A percentile compares a stretch with the other conserved stretches of the same genome.
These are phyloP conservation scores for Xylaria intraflava DNA, from an alignment of 495 filamentous ascomycete species.

Conservation along the genomic window DNA sequence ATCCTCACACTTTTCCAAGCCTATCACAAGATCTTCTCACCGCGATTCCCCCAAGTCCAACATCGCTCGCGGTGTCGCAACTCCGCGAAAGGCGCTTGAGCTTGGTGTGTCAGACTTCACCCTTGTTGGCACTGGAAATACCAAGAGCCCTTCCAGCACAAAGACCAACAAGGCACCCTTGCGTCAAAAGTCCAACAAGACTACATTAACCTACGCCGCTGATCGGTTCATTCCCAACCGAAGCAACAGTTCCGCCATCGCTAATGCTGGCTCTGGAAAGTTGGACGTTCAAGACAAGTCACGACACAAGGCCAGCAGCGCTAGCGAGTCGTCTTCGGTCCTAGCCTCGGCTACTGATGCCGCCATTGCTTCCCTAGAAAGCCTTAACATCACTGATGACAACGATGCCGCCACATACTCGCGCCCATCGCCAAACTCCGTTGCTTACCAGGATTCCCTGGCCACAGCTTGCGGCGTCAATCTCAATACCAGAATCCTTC, in stretches of 20 bases:
- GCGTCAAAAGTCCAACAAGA: constrained; percentile 65
- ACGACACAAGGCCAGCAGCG: constrained; percentile 59
- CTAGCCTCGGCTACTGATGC: constrained; percentile 71
- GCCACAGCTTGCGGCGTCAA: constrained; percentile 88
- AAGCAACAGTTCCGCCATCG: constrained; percentile 77
- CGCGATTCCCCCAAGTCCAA: constrained; percentile 89
- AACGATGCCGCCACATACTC: constrained; percentile 51
- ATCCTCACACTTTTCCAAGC: constrained; percentile 65
- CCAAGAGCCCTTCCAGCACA: constrained; percentile 64
- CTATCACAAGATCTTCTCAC: constrained; percentile 51
- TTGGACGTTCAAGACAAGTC: constrained; percentile 57
- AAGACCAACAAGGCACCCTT: constrained; percentile 56
- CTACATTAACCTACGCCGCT: constrained; percentile 73
- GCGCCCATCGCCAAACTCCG: constrained; percentile 74
- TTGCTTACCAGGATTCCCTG: constrained; percentile 88
- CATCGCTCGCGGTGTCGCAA: constrained; percentile 65
- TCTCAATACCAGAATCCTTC: constrained; percentile 91
- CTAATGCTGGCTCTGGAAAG: constrained; percentile 75
- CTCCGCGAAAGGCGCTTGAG: constrained; percentile 73
- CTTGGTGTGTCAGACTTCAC: constrained; percentile 90
- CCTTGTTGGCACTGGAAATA: constrained; percentile 68
- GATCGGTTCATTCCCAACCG: constrained; percentile 97
- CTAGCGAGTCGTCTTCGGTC: constrained; percentile 58
- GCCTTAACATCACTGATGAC: constrained; percentile 54
- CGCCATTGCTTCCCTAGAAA: constrained; percentile 68